A percentile compares a stretch with the other conserved stretches of the same genome.
Evolutionary conservation across 805 yeast genomes (phyloP).

Genomic region (baker's yeast (Saccharomyces cerevisiae)): DNA sequence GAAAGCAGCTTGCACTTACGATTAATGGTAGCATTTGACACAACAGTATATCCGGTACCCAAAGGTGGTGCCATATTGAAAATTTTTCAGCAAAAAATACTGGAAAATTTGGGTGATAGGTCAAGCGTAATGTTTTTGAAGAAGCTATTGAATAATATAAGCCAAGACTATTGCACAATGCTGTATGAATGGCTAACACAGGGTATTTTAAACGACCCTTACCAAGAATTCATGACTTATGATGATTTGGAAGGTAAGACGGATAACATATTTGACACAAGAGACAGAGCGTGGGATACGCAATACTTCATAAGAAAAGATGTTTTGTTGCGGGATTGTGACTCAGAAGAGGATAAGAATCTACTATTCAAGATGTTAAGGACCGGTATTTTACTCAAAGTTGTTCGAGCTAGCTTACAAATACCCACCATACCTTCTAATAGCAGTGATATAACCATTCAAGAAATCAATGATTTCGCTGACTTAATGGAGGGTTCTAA

Average conservation of each 20-base stretch:
- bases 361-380: constrained; percentile 48
- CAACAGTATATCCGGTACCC: constrained; percentile 33
- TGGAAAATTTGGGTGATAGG: constrained; percentile 57
- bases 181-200: constrained; percentile 69
- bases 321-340: constrained; percentile 45
- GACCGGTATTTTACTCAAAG: constrained; percentile 80
- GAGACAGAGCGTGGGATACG: constrained; percentile 65
- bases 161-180: constrained; percentile 56
- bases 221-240: constrained; percentile 73
- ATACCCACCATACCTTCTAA: constrained; percentile 13
- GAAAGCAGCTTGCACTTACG: constrained; percentile 31
- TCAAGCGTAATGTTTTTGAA: constrained; percentile 43
- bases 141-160: constrained; percentile 47
- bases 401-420: constrained; percentile 34
- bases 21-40: constrained; percentile 44
- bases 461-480: constrained; percentile 5
- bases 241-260: constrained; percentile 11
- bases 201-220: constrained; percentile 72
- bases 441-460: constrained; percentile 27
- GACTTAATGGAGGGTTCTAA: constrained; percentile 32
- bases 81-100: constrained; percentile 50
- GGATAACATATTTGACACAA: constrained; percentile 24
- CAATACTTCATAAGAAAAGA: constrained; percentile 67
- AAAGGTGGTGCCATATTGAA: constrained; percentile 74
- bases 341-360: constrained; percentile 38